Conservation (phyloP, 2,329 filamentous ascomycete species). For the Pyricularia pennisetigena region DNA sequence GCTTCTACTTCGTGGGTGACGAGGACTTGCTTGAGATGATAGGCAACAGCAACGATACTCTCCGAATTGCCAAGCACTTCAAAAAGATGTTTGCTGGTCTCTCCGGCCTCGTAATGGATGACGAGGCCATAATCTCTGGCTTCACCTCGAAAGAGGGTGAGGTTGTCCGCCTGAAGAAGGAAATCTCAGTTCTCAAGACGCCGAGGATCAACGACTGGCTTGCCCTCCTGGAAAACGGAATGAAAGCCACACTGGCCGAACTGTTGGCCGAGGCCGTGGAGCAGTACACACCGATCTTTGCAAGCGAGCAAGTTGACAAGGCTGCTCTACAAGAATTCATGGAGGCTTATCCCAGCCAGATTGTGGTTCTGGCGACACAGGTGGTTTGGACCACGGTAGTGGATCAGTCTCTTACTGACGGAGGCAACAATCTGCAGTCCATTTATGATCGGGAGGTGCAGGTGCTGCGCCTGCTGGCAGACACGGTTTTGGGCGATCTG, state of each 20-base stretch:
- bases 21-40: slow-evolving; percentile 98
- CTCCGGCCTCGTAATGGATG: slow-evolving; percentile 81
- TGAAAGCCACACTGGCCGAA: slow-evolving; percentile 91
- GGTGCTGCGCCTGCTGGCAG: slow-evolving; percentile 75
- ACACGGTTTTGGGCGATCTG: slow-evolving; percentile 83
- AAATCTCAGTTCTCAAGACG: slow-evolving; percentile 85
- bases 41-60: slow-evolving; percentile 94
- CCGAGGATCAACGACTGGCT: slow-evolving; percentile 99
- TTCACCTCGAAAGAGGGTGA: slow-evolving; percentile 96
- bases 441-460: slow-evolving; percentile 77
- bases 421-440: slow-evolving; percentile 56
- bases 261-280: slow-evolving; percentile 78
- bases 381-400: slow-evolving; percentile 88
- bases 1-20: slow-evolving; percentile 99
- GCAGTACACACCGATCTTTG: slow-evolving; percentile 71
- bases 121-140: slow-evolving; percentile 79
- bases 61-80: slow-evolving; percentile 96
- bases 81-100: slow-evolving; percentile 99
- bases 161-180: slow-evolving; percentile 74
- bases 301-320: slow-evolving; percentile 58
- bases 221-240: slow-evolving; percentile 80
- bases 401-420: slow-evolving; percentile 63
- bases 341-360: slow-evolving; percentile 76
- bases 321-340: slow-evolving; percentile 72
- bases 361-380: slow-evolving; percentile 90